Evolutionary conservation across 2,329 filamentous ascomycete species (phyloP), one percentile per base, ranked within the genome.

Genomic region (Trichoderma simmonsii): DNA sequence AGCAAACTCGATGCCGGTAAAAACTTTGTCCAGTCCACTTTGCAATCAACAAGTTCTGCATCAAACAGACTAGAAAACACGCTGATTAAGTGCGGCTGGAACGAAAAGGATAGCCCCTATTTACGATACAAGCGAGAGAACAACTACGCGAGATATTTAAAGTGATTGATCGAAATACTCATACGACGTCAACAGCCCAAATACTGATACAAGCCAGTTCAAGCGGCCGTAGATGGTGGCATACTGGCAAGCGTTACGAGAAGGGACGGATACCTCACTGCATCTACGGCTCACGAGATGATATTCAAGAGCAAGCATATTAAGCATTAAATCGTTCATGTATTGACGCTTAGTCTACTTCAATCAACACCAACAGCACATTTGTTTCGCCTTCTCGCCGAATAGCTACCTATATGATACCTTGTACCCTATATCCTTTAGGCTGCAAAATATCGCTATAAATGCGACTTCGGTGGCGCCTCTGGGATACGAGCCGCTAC

Each of bases 361-460:
- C 9, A 12, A 51, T 12, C 43, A 14, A 51, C 43, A 51, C 43
- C n/a, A 51, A 12, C 5, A 51, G 48, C 11, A 51, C 90, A 92
- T 4, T 90, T 90, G 70, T 87, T 89, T 8, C 82, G 86, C n/a
- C 81, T 82, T 90, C 90, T 8, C 77, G 78, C 2, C 85, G 0
- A 24, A 54, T 24, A 24, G 21, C 2, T 14, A n/a, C n/a, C n/a
- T n/a, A 2, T 12, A 54, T 1, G 2, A 0, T 24, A 2, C 21
- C 48, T 54, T 6, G 9, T 54, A 7, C 48, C 48, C 48, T 54
- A 54, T 7, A 54, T 11, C 21, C 11, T 2, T 54, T 2, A 21
- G 43, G 24, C 11, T 51, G 11, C 6, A 21, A 3, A 18, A 26
- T 43, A 6, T 24, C 21, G 0, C 11, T 2, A 54, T 24, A 12